phyloP scores from a whole-genome alignment of 2,329 filamentous ascomycete genomes.

The Trichoderma oligosporum region DNA sequence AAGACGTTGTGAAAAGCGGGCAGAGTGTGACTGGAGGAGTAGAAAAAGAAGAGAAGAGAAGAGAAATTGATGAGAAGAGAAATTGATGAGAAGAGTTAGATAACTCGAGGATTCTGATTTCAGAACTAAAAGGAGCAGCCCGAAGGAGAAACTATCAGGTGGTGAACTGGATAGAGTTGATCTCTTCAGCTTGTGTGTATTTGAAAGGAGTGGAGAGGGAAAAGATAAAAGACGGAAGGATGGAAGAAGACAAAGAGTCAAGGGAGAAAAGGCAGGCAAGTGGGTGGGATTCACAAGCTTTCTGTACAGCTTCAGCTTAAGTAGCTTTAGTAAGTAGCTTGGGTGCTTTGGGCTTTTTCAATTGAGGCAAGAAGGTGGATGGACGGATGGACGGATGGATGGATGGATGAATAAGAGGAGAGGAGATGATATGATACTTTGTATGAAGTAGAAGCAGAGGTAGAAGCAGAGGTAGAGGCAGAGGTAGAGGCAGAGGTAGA shows the following conservation, averaged over 20 bases:
- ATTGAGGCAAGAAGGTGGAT: no score
- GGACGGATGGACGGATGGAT: no score
- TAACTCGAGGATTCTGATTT: no score
- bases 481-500: no score
- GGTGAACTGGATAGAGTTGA: not conserved
- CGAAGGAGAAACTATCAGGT: not conserved
- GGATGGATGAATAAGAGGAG: no score
- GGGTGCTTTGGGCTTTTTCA: no score
- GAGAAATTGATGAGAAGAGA: not conserved
- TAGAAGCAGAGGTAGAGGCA: no score
- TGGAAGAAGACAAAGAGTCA: not conserved
- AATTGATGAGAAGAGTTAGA: not conserved
- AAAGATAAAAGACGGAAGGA: not conserved
- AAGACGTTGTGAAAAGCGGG: not conserved
- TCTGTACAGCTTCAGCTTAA: not conserved
- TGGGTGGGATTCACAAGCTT: conserved; percentile 4
- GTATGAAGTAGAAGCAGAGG: no score
- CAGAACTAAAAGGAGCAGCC: no score
- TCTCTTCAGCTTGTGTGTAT: not conserved
- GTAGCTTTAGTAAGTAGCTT: no score
- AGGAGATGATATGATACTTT: no score
- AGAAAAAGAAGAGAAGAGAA: not conserved
- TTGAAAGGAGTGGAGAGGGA: not conserved
- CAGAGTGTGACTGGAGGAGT: not conserved
- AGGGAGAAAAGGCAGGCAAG: not conserved